Percentiles rank a stretch among this genome's conserved stretches.
These are phyloP conservation scores for Rehmannia glutinosa DNA, from an alignment of 257 asterid genomes.

Conservation along the genomic window DNA sequence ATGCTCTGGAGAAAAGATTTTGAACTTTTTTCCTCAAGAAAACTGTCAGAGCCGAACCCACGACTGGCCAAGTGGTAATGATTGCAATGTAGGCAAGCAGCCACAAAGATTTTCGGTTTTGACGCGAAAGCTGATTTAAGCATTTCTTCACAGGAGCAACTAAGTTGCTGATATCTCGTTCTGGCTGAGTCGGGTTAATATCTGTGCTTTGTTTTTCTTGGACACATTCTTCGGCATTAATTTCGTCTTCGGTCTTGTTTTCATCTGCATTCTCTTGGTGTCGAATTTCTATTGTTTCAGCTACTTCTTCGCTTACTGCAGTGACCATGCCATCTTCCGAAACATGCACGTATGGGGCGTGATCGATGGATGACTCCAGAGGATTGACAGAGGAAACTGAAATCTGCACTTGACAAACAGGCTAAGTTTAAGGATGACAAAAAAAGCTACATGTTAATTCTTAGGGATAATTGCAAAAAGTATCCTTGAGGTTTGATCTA, in stretches of 20 bases:
- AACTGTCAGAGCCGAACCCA: constrained; percentile 47
- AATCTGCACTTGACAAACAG: constrained; percentile 29
- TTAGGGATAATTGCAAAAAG: too few relatives aligned
- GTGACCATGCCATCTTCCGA: constrained; percentile 49
- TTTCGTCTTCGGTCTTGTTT: constrained; percentile 20
- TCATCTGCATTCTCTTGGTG: constrained; percentile 17
- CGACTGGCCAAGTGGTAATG: constrained; percentile 69
- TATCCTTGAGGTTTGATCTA: too few relatives aligned
- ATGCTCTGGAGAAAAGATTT: constrained; percentile 22
- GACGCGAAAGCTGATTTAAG: constrained; percentile 46
- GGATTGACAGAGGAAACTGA: constrained; percentile 34
- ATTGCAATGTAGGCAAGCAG: constrained; percentile 69
- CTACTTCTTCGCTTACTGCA: constrained; percentile 34
- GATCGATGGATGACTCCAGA: constrained; percentile 56
- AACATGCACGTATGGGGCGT: constrained; percentile 52
- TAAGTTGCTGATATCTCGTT: constrained; percentile 17
- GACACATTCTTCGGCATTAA: not conserved
- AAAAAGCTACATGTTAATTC: not conserved
- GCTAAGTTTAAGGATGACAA: not conserved
- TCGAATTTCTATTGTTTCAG: constrained; percentile 15
- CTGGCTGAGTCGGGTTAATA: not conserved
- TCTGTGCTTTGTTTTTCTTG: constrained; percentile 6
- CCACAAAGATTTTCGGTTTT: constrained; percentile 49
- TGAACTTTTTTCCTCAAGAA: constrained; percentile 47
- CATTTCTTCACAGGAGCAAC: constrained; percentile 44